Conservation (phyloP, 177 flowering plant species). For the Telopea speciosissima region DNA sequence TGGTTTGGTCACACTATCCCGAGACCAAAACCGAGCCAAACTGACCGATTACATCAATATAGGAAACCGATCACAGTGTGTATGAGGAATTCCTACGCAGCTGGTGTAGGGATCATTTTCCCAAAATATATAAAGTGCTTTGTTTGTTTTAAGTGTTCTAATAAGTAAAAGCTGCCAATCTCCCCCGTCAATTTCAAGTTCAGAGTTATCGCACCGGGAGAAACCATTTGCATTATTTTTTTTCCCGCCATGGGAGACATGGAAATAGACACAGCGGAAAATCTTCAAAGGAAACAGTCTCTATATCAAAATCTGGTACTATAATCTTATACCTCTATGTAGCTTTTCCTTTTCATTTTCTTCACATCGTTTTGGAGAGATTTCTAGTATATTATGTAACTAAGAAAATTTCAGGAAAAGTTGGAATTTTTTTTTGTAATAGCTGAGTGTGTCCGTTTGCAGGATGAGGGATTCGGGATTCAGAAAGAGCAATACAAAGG, state of each 20-base stretch:
- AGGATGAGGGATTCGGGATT: constrained; percentile 73
- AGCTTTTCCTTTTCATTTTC: neutral
- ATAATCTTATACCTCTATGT: neutral
- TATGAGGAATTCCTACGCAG: no score
- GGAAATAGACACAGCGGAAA: constrained; percentile 44
- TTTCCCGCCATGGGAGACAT: constrained; percentile 14
- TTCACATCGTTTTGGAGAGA: neutral
- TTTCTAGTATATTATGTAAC: neutral
- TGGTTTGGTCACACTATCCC: no score
- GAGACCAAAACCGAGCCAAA: no score
- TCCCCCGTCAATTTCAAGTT: no score
- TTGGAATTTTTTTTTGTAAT: neutral
- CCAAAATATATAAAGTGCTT: no score
- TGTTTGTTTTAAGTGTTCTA: no score
- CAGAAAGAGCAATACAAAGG: constrained; percentile 73
- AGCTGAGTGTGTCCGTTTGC: neutral
- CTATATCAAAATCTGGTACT: constrained; percentile 46
- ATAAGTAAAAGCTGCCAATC: no score
- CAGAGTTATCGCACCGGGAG: no score
- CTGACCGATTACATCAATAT: no score
- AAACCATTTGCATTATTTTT: no score
- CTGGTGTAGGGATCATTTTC: no score
- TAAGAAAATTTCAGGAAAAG: constrained; percentile 1
- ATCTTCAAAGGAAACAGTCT: constrained; percentile 54
- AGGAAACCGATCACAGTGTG: no score